Evolutionary conservation across 1,284 basidiomycete species (phyloP).

Genomic region (Ustilago trichophora): DNA sequence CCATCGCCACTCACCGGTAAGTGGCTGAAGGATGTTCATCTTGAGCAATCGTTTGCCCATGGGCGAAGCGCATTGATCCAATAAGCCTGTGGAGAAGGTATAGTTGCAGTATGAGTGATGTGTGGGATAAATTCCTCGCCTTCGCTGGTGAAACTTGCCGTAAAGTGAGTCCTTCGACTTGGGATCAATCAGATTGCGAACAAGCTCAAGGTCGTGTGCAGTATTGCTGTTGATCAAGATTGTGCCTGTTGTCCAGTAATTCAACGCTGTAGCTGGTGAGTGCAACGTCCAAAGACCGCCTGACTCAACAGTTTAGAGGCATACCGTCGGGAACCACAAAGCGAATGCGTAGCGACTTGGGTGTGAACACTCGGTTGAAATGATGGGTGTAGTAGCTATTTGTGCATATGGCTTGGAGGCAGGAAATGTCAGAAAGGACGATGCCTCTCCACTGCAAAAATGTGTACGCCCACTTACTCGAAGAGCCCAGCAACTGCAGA

Average conservation of each 20-base stretch:
- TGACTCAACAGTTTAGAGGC: background rate
- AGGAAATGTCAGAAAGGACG: too few relatives aligned
- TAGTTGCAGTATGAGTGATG: constrained; percentile 32
- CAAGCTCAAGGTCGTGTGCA: constrained; percentile 84
- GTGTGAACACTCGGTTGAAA: constrained; percentile 72
- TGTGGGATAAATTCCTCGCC: too few relatives aligned
- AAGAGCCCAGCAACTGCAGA: constrained; percentile 85
- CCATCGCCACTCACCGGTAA: constrained; percentile 73
- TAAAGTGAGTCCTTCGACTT: constrained; percentile 41
- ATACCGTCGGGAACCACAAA: constrained; percentile 76
- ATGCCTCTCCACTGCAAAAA: too few relatives aligned
- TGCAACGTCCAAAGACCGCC: background rate
- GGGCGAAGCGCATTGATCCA: constrained; percentile 85
- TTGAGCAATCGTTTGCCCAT: constrained; percentile 84
- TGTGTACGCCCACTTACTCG: constrained; percentile 69
- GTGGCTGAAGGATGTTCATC: constrained; percentile 82
- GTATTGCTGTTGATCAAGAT: constrained; percentile 92
- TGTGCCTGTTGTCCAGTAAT: constrained; percentile 70
- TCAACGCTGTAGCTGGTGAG: too few relatives aligned
- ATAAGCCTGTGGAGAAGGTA: constrained; percentile 53
- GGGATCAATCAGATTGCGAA: constrained; percentile 65
- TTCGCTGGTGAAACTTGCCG: too few relatives aligned
- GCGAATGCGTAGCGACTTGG: constrained; percentile 78
- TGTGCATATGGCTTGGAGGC: constrained; percentile 57
- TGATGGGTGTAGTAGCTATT: constrained; percentile 79